Evolutionary conservation across 495 filamentous ascomycete genomes (phyloP), one percentile per base, ranked within the genome.

Genomic region (Podospora pseudopauciseta): DNA sequence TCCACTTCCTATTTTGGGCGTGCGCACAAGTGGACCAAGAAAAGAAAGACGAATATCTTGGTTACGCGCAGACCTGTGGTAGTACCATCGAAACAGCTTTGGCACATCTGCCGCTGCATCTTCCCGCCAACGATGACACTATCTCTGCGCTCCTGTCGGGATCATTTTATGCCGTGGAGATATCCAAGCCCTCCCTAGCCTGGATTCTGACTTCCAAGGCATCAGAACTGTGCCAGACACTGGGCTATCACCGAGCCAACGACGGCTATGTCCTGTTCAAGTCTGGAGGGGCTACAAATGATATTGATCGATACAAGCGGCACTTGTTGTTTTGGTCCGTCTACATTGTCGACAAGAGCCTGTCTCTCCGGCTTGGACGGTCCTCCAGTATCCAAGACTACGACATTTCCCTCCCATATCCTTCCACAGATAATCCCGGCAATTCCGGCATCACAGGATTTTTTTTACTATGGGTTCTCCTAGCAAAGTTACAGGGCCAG

Each of bases 311-410:
- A 16, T 11, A 49, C 15, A 49, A 11, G 13, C 73, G 80, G 20
- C 79, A 81, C 61, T 77, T 78, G 15, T 70, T 89, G 2, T 91
- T 91, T 70, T 91, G 88, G 88, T 79, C 82, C 5, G 76, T 85
- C 0, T 90, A 89, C 67, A 81, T 82, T 19, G 70, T 88, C 2
- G 81, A 89, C 65, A 87, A 85, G 61, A 80, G 80, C 18, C 76
- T 91, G 16, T 84, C 86, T 0, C 78, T 91, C 16, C 84, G 88
- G 0, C 74, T 91, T 3, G 88, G 89, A 0, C 83, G 87, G 6
- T 85, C 87, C 0, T 85, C 86, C 0, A 79, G 81, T 2, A 81
- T 90, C 15, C 86, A 87, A 23, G 86, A 89, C 68, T 87, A 84
- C 74, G 88, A 91, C 66, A 86, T 90, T 67, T 85, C 84, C 0